A percentile compares a stretch with the other conserved stretches of the same genome.
phyloP scores from a whole-genome alignment of 805 yeast species.

The Maudiozyma turicensis region DNA sequence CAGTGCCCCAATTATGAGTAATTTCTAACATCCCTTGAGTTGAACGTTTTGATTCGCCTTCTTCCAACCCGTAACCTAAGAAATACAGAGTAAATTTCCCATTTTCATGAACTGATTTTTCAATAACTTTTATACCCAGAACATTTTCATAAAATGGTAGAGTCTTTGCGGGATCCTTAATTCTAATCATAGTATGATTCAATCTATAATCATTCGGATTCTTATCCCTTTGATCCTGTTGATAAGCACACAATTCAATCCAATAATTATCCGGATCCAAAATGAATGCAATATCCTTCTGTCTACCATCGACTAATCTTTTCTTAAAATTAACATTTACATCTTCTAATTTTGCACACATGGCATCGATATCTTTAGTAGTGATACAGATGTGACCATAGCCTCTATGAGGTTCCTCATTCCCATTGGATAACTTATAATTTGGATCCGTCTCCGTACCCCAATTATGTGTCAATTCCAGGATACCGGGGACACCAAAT shows the following conservation, averaged over 20 bases:
- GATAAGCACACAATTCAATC: conserved; percentile 77
- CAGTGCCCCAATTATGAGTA: conserved; percentile 96
- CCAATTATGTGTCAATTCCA: conserved; percentile 76
- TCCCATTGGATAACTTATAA: conserved; percentile 67
- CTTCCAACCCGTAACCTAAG: conserved; percentile 49
- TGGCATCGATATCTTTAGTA: conserved; percentile 62
- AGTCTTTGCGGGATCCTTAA: conserved; percentile 71
- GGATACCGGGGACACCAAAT: conserved; percentile 43
- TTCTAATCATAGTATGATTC: conserved; percentile 90
- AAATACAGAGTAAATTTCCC: conserved; percentile 85
- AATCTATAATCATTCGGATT: conserved; percentile 31
- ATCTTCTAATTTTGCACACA: conserved; percentile 49
- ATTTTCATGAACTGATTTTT: conserved; percentile 43
- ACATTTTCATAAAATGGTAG: conserved; percentile 69
- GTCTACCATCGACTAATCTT: conserved; percentile 82
- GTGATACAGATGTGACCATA: conserved; percentile 91
- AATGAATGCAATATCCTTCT: conserved; percentile 85
- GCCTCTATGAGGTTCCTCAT: conserved; percentile 75
- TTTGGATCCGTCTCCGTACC: conserved; percentile 53
- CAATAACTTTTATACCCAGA: conserved; percentile 69
- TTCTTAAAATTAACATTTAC: conserved; percentile 72
- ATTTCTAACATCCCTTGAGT: conserved; percentile 74
- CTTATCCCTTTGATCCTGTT: conserved; percentile 41
- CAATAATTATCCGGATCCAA: conserved; percentile 96
- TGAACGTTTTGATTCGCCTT: conserved; percentile 34